Percentiles rank a stretch among this genome's conserved stretches.
Evolutionary conservation across 2,329 filamentous ascomycete genomes (phyloP).

Genomic region (Fusarium sp.): DNA sequence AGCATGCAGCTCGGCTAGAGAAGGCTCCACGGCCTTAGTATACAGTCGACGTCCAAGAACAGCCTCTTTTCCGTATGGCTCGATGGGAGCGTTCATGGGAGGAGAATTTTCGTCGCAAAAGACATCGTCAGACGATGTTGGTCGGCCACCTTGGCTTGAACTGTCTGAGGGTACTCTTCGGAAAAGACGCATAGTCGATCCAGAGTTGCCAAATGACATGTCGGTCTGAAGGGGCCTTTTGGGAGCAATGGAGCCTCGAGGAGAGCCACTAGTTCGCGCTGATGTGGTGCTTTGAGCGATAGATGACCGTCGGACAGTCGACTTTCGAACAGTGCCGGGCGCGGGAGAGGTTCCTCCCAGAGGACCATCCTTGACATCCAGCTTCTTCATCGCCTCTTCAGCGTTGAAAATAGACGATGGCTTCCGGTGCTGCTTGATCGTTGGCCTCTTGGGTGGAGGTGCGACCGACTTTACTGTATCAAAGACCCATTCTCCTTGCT

Average conservation of each 20-base stretch:
- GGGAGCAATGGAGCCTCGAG: conserved; percentile 57
- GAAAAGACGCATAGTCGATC: conserved; percentile 92
- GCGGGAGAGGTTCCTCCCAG: conserved; percentile 67
- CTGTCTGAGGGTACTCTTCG: conserved; percentile 82
- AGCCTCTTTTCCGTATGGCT: conserved; percentile 80
- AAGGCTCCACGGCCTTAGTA: conserved; percentile 82
- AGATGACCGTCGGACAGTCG: conserved; percentile 65
- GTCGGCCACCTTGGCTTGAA: conserved; percentile 56
- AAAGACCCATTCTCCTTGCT: conserved; percentile 93
- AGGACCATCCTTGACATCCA: conserved; percentile 71
- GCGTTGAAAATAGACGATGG: conserved; percentile 66
- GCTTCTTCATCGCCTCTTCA: conserved; percentile 69
- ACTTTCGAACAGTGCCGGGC: conserved; percentile 67
- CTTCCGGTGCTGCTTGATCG: conserved; percentile 63
- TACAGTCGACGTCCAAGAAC: conserved; percentile 84
- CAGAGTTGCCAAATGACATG: conserved; percentile 92
- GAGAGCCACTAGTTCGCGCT: conserved; percentile 55
- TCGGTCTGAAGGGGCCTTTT: conserved; percentile 89
- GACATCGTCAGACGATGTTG: conserved; percentile 54
- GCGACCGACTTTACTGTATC: conserved; percentile 86
- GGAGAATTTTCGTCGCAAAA: conserved; percentile 73
- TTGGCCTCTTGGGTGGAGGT: conserved; percentile 62
- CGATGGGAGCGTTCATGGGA: conserved; percentile 59
- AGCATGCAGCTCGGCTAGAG: conserved; percentile 87
- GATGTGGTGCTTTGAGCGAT: conserved; percentile 50